Conservation (phyloP, 495 filamentous ascomycete genomes). For the Penicillium manginii region DNA sequence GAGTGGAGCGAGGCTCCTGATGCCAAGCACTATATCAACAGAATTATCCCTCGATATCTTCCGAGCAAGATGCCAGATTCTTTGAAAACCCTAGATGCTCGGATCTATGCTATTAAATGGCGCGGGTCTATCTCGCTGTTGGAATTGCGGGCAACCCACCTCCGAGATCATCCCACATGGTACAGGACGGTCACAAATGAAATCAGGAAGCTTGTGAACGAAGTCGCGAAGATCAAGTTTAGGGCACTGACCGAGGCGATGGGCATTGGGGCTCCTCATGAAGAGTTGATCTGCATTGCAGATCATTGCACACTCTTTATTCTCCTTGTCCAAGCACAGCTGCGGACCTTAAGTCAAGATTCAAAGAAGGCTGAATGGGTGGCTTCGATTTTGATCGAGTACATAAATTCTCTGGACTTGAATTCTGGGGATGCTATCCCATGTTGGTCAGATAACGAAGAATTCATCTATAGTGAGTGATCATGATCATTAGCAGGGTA, state of each 20-base stretch:
- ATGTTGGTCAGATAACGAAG: neutral
- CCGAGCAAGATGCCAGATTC: neutral
- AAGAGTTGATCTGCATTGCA: neutral
- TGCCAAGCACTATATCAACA: neutral
- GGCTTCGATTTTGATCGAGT: neutral
- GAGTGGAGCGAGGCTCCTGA: neutral
- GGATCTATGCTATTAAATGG: neutral
- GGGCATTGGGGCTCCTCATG: neutral
- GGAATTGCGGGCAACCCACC: neutral
- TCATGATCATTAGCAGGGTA: neutral
- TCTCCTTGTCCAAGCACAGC: neutral
- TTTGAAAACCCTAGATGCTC: neutral
- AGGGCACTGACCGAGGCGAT: neutral
- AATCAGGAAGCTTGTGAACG: neutral
- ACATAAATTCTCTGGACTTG: neutral
- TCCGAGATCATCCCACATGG: conserved; percentile 2
- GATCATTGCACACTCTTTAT: neutral
- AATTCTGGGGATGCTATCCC: neutral
- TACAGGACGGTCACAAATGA: neutral
- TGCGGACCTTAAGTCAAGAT: neutral
- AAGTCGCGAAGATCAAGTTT: neutral
- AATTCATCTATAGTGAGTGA: neutral
- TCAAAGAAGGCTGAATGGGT: neutral
- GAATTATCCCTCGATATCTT: neutral
- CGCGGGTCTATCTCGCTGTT: neutral